Evolutionary conservation across 2,329 filamentous ascomycete genomes (phyloP), one percentile per base, ranked within the genome.

Genomic region (Apiospora hydei): DNA sequence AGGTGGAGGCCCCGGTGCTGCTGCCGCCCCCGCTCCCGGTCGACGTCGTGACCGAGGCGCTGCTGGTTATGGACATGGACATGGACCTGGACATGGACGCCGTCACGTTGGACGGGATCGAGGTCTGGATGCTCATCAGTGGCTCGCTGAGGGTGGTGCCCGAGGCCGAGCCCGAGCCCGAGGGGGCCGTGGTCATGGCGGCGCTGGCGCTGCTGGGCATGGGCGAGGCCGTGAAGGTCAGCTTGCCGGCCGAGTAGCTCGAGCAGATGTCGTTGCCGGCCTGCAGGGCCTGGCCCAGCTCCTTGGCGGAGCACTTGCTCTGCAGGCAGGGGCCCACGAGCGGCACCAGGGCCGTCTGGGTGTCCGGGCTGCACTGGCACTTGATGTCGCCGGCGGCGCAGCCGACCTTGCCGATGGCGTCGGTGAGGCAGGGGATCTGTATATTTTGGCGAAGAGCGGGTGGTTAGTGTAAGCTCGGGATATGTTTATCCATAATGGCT

Each of bases 401-500:
- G 44, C 43, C 43, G 66, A 46, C 66, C n/a, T 44, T 34, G 41
- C 16, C 18, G 43, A 68, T 46, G 66, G 41, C 66, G 41, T 46
- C 41, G 41, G 66, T 68, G 66, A 68, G 66, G 44, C 66, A 68
- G 66, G 66, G 41, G 24, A 47, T 68, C 66, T 68, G 41, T 16
- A 11, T 38, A 6, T 3, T 64, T 5, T 2, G 18, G 18, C 1
- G 7, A 16, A 4, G 14, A 10, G 14, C 4, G 18, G 57, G 41
- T 13, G 18, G 57, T 64, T 13, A 64, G 57, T 41, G n/a, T 64
- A 24, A 64, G 34, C 18, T 64, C 57, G 13, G 16, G 16, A 18
- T 57, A 30, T 11, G 30, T 57, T 34, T 10, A 21, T 57, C 5
- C 10, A 7, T 38, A 38, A 38, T 38, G 34, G 34, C 2, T 3